Base-by-base conservation (phyloP, 2,329 filamentous ascomycete species). In the Cladosporium sp. region DNA sequence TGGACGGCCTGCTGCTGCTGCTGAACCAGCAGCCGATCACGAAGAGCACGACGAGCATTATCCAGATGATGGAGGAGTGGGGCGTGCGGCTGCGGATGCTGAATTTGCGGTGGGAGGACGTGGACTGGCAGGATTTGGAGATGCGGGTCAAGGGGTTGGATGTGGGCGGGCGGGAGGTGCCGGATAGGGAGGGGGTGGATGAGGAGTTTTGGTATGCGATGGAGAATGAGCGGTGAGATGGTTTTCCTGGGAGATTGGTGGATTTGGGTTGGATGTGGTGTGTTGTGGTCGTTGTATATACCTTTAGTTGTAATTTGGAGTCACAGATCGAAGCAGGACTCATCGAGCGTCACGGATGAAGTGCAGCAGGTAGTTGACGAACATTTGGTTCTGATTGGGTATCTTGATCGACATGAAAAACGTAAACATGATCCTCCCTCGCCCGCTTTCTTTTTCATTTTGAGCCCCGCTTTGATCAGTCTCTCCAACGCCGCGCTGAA, bases 11-110 rank as follows among this genome's bases (percentile, higher is more conserved):
- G 58, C 78, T 97, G 53, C 95, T 98, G 90, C 77, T 98, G 51
- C 78, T 98, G 19, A 90, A 95, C 66, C 93, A 98, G 70, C 83
- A 91, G 54, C 93, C 93, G 16, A 96, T 98, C 66, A 98, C 93
- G n/a, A 83, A 90, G 2, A 92, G 97, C 72, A 97, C 93, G 34
- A 92, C 86, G 67, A 95, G 93, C 70, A 74, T 97, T 56, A 85
- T 96, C 50, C 83, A 85, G 52, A 74, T 96, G 62, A 87, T 97
- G 55, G 84, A 84, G 64, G 87, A 95, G 61, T 97, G 95, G 67
- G 91, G 93, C 4, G 74, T 97, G 58, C 95, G 95, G 75, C 95
- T 98, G 57, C 78, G 93, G 38, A 73, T 98, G 66, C 75, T 98
- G 62, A 98, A 97, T 69, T 87, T 98, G 40, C 78, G 89, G 52